Evolutionary conservation across 129 eudicot genomes (phyloP).

Genomic region (Silybum marianum): DNA sequence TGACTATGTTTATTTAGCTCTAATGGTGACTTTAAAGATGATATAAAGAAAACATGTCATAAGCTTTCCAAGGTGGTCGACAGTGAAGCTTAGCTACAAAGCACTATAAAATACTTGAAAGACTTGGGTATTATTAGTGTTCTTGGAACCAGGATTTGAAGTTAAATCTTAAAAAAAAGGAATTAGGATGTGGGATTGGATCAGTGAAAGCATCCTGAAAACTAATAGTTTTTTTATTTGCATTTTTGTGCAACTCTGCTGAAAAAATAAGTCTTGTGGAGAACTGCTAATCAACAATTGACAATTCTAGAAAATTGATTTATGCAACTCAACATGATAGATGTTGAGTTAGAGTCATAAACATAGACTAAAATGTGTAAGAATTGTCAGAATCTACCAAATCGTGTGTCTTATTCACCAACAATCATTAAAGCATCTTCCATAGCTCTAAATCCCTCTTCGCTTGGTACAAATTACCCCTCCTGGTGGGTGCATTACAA

Average conservation of each 20-base stretch:
- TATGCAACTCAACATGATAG: background rate
- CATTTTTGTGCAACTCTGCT: background rate
- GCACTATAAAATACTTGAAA: conserved; percentile 11
- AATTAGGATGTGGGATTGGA: background rate
- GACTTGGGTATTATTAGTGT: background rate
- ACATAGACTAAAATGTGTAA: background rate
- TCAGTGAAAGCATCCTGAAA: background rate
- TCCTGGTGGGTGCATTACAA: background rate
- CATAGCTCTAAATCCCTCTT: background rate
- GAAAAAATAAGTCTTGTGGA: background rate
- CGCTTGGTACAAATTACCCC: background rate
- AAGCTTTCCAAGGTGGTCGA: background rate
- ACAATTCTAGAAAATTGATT: background rate
- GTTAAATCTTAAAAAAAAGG: background rate
- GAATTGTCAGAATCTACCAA: background rate
- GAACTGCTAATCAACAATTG: background rate
- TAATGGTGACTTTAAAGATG: conserved; percentile 1
- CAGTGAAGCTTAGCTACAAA: background rate
- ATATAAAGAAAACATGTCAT: background rate
- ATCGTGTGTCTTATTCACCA: background rate
- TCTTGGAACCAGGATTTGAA: background rate
- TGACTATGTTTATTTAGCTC: conserved; percentile 1
- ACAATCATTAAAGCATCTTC: background rate
- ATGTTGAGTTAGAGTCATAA: background rate
- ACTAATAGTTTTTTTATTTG: background rate